These are phyloP conservation scores for Cubamyces sp. DNA, from an alignment of 768 basidiomycete genomes.

Conservation along the genomic window DNA sequence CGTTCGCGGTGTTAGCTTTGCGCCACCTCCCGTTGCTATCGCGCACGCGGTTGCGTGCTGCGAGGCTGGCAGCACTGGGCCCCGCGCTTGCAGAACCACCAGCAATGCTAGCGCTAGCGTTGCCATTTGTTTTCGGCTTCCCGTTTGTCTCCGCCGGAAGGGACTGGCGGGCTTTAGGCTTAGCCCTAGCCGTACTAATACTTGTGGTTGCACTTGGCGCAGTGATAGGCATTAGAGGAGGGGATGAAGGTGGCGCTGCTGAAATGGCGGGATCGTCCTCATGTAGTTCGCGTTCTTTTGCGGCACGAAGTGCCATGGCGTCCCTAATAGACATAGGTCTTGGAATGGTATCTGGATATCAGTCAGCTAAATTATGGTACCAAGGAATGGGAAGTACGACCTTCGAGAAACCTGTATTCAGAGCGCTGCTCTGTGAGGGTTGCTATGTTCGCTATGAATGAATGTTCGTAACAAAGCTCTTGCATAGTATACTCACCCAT, in stretches of 20 bases:
- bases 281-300: constrained; percentile 57
- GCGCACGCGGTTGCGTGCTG: constrained; percentile 12
- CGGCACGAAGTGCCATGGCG: constrained; percentile 59
- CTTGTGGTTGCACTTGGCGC: constrained; percentile 4
- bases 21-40: constrained; percentile 26
- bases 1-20: constrained; percentile 6
- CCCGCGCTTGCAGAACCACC: constrained; percentile 7
- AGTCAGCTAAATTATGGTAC: not conserved
- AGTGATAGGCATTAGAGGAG: constrained; percentile 3
- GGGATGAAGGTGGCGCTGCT: constrained; percentile 13
- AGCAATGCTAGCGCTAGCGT: constrained; percentile 10
- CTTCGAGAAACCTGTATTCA: constrained; percentile 75
- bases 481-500: constrained; percentile 58
- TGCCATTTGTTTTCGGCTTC: constrained; percentile 3
- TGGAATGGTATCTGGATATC: constrained; percentile 64
- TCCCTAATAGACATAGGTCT: constrained; percentile 58
- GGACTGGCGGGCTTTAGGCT: constrained; percentile 11
- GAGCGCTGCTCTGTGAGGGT: constrained; percentile 61
- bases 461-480: not conserved
- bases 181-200: constrained; percentile 4
- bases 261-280: constrained; percentile 44
- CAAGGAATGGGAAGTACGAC: constrained; percentile 36
- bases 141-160: constrained; percentile 17
- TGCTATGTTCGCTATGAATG: constrained; percentile 43
- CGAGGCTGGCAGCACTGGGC: not conserved